Base-by-base conservation (phyloP, 2,329 filamentous ascomycete species). In the Dothidotthia symphoricarpi region DNA sequence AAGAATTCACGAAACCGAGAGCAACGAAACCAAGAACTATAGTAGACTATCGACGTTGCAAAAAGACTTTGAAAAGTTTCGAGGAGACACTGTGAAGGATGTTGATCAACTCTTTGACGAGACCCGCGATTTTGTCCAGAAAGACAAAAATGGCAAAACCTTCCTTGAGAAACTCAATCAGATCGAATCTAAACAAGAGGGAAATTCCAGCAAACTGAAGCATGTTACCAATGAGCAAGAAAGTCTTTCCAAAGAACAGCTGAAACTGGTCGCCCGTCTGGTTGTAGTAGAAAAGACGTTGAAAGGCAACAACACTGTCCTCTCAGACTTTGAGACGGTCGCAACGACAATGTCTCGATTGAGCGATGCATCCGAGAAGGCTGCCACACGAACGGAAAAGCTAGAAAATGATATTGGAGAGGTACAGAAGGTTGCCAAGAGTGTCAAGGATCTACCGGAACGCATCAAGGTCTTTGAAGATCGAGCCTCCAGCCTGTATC, bases 381-480 rank as follows among this genome's bases (percentile, higher is more conserved):
- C 5, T 9, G 19, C 19, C 19, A 22, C 19, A 22, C 19, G 9
- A 22, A 29, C 15, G 2, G 25, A 39, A 27, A 29, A 27, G 31
- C 27, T 32, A 19, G 16, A 16, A 2, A 14, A 19, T 4, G 29
- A 22, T 9, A 11, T 31, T 16, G 11, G 22, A 3, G 8, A 22
- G 12, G 8, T 37, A 7, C 14, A 26, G 16, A 13, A 8, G 13
- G 2, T 15, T 13, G 16, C n/a, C 5, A 11, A 12, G 17, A 12
- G 38, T 8, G 19, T 41, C 15, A 25, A 16, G n/a, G 17, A 24
- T 24, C 38, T 41, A 6, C 9, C 19, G 9, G 19, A 22, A 22
- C 19, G 19, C 9, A 9, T 22, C 5, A 22, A 22, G 19, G 9
- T 6, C 19, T 6, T 22, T 9, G 9, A 22, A 6, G 19, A 22